These are phyloP conservation scores for barley (Hordeum vulgare) DNA, from an alignment of 176 grass and related monocot genomes.

Conservation along the genomic window MorexV3_pseudomolecules_assembly NC_058524.1:513809304-513809803, in stretches of 20 bases:
- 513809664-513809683: background rate
- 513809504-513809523: background rate
- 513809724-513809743: background rate
- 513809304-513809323: background rate
- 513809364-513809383: no score
- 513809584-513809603: background rate
- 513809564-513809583: background rate
- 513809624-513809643: background rate
- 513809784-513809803: background rate
- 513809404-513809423: background rate
- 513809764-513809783: background rate
- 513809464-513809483: background rate
- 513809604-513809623: background rate
- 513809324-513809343: background rate
- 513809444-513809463: background rate
- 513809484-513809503: background rate
- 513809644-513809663: background rate
- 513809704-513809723: background rate
- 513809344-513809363: background rate
- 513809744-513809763: background rate
- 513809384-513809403: no score
- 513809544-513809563: background rate
- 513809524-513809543: background rate
- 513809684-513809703: background rate
- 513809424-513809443: background rate